A percentile compares a stretch with the other conserved stretches of the same genome.
Evolutionary conservation across 495 filamentous ascomycete genomes (phyloP).

Genomic region (Hypoxylon trugodes): DNA sequence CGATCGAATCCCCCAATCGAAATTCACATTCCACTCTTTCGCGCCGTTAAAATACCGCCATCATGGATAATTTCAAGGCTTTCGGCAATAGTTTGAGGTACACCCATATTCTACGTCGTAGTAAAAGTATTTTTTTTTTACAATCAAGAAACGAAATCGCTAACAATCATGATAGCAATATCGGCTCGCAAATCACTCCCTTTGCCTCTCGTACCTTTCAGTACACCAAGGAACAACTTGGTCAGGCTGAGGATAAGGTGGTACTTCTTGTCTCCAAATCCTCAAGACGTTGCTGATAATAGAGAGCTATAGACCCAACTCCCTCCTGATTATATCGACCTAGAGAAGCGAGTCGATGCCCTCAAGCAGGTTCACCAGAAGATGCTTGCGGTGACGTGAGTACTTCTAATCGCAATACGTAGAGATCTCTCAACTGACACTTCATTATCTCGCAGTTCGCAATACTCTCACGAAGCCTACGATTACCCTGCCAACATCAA

Average conservation of each 20-base stretch:
- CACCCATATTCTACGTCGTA: neutral
- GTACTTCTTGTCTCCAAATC: conserved; percentile 14
- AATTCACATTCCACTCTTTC: neutral
- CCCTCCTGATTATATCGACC: conserved; percentile 95
- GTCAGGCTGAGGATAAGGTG: conserved; percentile 94
- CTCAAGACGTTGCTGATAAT: conserved; percentile 18
- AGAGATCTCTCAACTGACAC: conserved; percentile 7
- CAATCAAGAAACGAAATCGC: conserved; percentile 2
- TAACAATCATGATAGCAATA: conserved; percentile 46
- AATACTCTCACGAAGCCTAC: conserved; percentile 96
- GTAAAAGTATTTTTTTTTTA: conserved; percentile 12
- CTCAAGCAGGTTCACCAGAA: conserved; percentile 97
- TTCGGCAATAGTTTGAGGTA: conserved; percentile 55
- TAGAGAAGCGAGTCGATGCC: conserved; percentile 98
- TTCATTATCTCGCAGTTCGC: conserved; percentile 67
- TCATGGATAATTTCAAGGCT: conserved; percentile 75
- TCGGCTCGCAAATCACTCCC: conserved; percentile 73
- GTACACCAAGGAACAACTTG: conserved; percentile 95
- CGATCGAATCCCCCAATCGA: conserved; percentile 4
- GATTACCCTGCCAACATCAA: conserved; percentile 99
- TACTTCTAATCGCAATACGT: conserved; percentile 30
- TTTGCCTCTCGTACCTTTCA: conserved; percentile 95
- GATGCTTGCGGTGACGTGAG: conserved; percentile 94
- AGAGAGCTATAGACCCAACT: conserved; percentile 77
- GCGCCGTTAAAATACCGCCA: conserved; percentile 25